Evolutionary conservation across 129 eudicot species (phyloP).

Genomic region (Lactuca saligna): DNA sequence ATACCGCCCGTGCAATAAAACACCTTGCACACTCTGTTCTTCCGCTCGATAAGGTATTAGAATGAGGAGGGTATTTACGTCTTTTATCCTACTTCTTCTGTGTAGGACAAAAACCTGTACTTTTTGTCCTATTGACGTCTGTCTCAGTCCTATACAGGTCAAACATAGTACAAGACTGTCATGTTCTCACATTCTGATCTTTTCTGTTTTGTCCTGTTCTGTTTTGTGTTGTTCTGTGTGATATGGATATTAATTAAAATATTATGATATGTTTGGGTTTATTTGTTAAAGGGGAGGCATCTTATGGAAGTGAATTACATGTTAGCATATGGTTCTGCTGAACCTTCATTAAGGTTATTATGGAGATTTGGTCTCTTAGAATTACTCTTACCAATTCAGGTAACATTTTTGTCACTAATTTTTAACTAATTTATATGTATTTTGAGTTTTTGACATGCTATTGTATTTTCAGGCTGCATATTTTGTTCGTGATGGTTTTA

Average conservation of each 20-base stretch:
- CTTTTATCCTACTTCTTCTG: not conserved
- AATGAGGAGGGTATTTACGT: not conserved
- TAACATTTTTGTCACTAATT: conserved; percentile 7
- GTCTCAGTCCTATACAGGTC: too few species aligned
- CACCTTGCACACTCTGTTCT: conserved; percentile 52
- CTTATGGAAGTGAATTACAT: conserved; percentile 84
- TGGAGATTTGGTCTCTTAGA: conserved; percentile 76
- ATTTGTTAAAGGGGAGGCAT: conserved; percentile 59
- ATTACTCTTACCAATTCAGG: conserved; percentile 80
- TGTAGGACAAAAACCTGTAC: too few species aligned
- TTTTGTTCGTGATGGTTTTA: conserved; percentile 57
- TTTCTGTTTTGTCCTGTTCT: too few species aligned
- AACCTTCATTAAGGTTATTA: conserved; percentile 67
- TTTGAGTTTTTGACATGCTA: conserved; percentile 21
- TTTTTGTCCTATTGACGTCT: too few species aligned
- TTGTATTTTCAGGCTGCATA: conserved; percentile 65
- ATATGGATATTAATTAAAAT: conserved; percentile 7
- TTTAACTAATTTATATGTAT: conserved; percentile 3
- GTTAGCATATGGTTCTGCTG: conserved; percentile 88
- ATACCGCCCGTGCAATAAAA: conserved; percentile 53
- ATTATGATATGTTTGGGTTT: not conserved
- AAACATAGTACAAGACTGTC: too few species aligned
- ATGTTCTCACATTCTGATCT: too few species aligned
- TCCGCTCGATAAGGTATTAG: conserved; percentile 57
- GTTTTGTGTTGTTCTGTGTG: too few species aligned